These are phyloP conservation scores for Fraxinus greggii DNA, from an alignment of 305 asterid species.

Conservation along the genomic window DNA sequence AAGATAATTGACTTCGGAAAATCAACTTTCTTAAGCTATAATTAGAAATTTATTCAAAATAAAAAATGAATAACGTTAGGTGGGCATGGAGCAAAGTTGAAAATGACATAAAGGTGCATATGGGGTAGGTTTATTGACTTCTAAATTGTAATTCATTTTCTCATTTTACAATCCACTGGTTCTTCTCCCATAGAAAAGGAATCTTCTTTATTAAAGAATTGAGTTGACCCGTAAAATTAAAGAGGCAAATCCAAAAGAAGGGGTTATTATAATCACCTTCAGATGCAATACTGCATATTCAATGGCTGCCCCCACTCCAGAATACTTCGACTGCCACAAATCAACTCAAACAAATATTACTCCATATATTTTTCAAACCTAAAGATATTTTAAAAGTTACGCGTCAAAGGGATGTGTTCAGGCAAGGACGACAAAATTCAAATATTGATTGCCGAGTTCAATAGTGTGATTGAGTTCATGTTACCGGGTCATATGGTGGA, in stretches of 20 bases:
- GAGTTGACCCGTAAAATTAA: constrained; percentile 15
- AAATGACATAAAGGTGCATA: constrained; percentile 12
- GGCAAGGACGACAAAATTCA: neutral
- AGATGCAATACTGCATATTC: constrained; percentile 85
- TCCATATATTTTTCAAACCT: neutral
- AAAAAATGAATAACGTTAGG: constrained; percentile 19
- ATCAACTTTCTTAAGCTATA: neutral
- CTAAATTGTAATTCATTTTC: neutral
- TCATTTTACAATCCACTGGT: constrained; percentile 14
- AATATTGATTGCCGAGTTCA: neutral
- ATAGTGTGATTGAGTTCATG: neutral
- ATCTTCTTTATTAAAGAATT: neutral
- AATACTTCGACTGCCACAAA: constrained; percentile 57
- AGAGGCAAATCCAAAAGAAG: neutral
- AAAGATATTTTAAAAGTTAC: neutral
- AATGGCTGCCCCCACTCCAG: constrained; percentile 88
- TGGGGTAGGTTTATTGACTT: neutral
- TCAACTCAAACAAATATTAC: neutral
- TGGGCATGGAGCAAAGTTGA: constrained; percentile 27
- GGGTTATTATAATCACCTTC: constrained; percentile 44
- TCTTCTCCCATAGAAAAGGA: constrained; percentile 4
- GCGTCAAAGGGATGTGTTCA: neutral
- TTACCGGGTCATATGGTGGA: constrained; percentile 78
- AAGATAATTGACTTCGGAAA: neutral
- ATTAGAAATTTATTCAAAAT: constrained; percentile 10